phyloP scores from a whole-genome alignment of 495 filamentous ascomycete species.

The Sabuloglossum arenarium region DNA sequence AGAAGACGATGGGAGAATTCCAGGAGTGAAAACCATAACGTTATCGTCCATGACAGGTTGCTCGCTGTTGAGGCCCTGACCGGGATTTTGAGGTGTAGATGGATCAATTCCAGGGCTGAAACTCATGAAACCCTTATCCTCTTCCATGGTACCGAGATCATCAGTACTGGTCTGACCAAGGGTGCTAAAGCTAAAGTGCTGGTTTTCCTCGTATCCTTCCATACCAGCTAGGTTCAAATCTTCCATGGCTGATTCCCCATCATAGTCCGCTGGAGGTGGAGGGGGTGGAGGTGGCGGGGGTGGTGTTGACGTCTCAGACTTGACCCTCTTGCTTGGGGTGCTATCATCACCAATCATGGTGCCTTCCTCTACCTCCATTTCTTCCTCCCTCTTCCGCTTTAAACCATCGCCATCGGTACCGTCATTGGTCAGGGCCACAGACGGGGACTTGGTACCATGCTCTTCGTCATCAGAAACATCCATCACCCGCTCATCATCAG shows the following conservation, averaged over 20 bases:
- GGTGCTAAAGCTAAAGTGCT: neutral
- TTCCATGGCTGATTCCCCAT: constrained; percentile 1
- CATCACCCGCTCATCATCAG: constrained; percentile 21
- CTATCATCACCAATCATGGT: constrained; percentile 13
- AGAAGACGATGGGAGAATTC: neutral
- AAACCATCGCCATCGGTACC: constrained; percentile 17
- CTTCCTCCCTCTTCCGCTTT: constrained; percentile 41
- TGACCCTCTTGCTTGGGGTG: constrained; percentile 17
- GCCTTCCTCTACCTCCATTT: constrained; percentile 10
- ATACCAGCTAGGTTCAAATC: neutral
- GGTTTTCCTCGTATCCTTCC: neutral
- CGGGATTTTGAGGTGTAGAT: neutral
- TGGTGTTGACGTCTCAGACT: constrained; percentile 19
- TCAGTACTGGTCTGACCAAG: neutral
- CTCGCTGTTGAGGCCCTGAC: neutral
- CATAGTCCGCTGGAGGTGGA: constrained; percentile 1
- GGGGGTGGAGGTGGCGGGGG: constrained; percentile 22
- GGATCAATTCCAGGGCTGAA: neutral
- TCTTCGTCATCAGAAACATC: constrained; percentile 38
- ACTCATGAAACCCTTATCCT: neutral
- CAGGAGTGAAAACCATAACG: neutral
- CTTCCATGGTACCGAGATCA: neutral
- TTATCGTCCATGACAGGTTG: neutral
- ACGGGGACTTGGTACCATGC: constrained; percentile 16
- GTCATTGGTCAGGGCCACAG: constrained; percentile 5